Conservation (phyloP, 75 land plant species). For the Azolla pinnata region DNA sequence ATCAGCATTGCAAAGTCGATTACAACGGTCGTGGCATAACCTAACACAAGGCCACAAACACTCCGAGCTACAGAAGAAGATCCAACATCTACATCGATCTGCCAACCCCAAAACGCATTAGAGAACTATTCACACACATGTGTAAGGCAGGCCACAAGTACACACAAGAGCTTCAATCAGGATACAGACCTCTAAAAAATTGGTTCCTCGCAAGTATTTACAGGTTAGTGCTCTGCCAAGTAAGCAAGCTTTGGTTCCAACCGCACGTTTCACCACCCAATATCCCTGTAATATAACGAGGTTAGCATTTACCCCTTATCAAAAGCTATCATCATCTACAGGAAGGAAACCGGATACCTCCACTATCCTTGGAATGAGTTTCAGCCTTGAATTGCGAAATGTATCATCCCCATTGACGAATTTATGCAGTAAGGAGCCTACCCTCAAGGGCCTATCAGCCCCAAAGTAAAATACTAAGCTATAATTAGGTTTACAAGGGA, state of each 20-base stretch:
- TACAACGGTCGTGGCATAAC: slow-evolving; percentile 28
- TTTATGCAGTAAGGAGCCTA: slow-evolving; percentile 25
- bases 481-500: slow-evolving; percentile 30
- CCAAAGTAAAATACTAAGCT: slow-evolving; percentile 29
- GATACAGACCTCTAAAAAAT: slow-evolving; percentile 28
- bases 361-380: slow-evolving; percentile 34
- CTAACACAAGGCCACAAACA: slow-evolving; percentile 28
- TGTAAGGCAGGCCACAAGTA: too few relatives aligned
- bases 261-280: slow-evolving; percentile 41
- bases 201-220: slow-evolving; percentile 19
- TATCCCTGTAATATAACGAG: slow-evolving; percentile 22
- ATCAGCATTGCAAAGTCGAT: slow-evolving; percentile 35
- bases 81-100: slow-evolving; percentile 36
- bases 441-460: slow-evolving; percentile 25
- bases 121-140: neutral
- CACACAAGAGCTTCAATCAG: too few relatives aligned
- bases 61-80: slow-evolving; percentile 35
- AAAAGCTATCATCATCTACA: neutral
- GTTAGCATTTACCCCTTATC: neutral
- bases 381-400: slow-evolving; percentile 29
- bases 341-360: slow-evolving; percentile 13
- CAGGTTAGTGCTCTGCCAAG: slow-evolving; percentile 31
- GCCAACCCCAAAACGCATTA: neutral
- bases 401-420: slow-evolving; percentile 34
- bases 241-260: slow-evolving; percentile 36